These are phyloP conservation scores for Aspergillus sp. DNA, from an alignment of 2,329 filamentous ascomycete genomes.

Conservation along the genomic window DNA sequence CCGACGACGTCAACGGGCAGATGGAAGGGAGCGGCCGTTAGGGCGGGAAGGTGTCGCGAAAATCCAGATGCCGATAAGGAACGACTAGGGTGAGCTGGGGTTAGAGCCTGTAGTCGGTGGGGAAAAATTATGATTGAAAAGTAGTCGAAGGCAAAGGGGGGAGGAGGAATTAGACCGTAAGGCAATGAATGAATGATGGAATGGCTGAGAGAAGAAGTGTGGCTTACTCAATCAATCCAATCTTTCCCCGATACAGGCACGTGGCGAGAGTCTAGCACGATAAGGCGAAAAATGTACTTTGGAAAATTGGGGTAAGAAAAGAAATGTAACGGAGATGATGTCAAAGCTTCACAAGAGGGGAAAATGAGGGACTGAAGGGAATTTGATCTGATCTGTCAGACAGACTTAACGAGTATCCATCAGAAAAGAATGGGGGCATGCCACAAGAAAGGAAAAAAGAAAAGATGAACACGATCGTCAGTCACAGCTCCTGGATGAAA, in stretches of 20 bases:
- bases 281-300: background rate
- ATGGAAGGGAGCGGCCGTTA: background rate
- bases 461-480: background rate
- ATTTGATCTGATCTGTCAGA: background rate
- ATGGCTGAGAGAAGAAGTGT: constrained; percentile 1
- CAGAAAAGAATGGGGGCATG: background rate
- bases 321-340: constrained; percentile 8
- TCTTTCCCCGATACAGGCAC: constrained; percentile 12
- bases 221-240: constrained; percentile 17
- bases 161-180: constrained; percentile 9
- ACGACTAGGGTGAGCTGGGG: constrained; percentile 18
- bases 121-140: background rate
- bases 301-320: constrained; percentile 2
- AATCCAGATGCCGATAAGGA: constrained; percentile 14
- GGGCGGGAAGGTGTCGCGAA: background rate
- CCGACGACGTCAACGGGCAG: constrained; percentile 15
- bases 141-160: constrained; percentile 10
- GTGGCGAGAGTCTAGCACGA: constrained; percentile 12
- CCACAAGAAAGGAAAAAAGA: background rate
- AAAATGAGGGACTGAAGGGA: background rate
- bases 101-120: constrained; percentile 6
- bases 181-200: constrained; percentile 4
- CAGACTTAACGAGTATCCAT: background rate
- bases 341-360: background rate
- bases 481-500: background rate